These are phyloP conservation scores for Acanthamoeba culbertsoni DNA, from an alignment of 208 protist genomes.

Conservation along the genomic window DNA sequence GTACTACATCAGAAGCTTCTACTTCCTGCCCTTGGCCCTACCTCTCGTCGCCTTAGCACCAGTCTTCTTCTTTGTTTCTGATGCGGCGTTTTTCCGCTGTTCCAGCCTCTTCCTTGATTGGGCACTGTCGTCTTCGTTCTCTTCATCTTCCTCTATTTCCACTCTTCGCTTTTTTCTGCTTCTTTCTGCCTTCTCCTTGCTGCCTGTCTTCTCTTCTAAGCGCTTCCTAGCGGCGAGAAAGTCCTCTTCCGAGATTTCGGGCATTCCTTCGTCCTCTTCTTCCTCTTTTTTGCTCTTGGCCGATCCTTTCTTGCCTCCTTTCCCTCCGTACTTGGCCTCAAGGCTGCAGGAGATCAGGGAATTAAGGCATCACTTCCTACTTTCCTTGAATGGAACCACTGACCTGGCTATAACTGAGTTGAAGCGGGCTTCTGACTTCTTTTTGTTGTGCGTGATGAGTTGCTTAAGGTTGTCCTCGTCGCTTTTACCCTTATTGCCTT, in stretches of 20 bases:
- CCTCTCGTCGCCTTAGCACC: background rate
- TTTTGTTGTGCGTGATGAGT: background rate
- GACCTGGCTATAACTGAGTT: background rate
- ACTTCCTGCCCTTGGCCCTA: background rate
- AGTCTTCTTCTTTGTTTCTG: background rate
- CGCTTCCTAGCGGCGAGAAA: background rate
- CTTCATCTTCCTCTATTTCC: background rate
- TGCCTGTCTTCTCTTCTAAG: background rate
- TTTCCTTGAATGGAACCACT: background rate
- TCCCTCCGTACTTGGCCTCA: slow-evolving; percentile 42
- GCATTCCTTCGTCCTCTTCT: background rate
- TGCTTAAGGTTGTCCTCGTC: background rate
- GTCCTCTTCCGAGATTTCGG: background rate
- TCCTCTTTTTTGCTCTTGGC: background rate
- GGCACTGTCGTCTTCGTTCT: background rate
- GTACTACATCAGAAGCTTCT: no score
- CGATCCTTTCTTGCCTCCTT: background rate
- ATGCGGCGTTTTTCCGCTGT: background rate
- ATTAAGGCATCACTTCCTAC: background rate
- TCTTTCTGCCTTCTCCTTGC: background rate
- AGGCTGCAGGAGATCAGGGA: background rate
- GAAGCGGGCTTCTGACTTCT: background rate
- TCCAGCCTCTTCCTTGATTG: background rate
- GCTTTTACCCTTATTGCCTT: background rate
- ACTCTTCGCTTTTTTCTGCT: background rate